phyloP scores from a whole-genome alignment of 495 filamentous ascomycete genomes.

The Neurospora intermedia region DNA sequence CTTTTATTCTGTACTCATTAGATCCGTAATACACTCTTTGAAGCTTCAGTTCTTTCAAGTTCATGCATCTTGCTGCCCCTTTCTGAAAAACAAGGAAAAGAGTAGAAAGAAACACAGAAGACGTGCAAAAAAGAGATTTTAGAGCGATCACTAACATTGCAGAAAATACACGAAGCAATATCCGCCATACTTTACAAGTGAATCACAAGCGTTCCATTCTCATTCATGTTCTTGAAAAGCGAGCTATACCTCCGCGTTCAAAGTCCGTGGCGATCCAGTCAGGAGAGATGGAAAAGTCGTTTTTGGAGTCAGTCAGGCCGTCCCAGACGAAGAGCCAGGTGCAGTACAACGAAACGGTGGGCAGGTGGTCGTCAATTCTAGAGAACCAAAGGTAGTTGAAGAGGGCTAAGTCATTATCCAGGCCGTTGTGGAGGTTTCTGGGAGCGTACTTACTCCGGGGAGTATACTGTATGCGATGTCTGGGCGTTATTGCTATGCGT shows the following conservation, averaged over 20 bases:
- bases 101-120: no score
- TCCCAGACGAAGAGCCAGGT: not conserved
- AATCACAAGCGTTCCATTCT: not conserved
- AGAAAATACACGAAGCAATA: not conserved
- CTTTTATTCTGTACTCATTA: not conserved
- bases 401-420: not conserved
- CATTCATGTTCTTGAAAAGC: not conserved
- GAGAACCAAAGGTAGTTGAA: not conserved
- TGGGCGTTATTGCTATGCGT: not conserved
- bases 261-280: not conserved
- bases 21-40: no score
- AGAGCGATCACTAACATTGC: no score
- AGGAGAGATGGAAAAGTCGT: not conserved
- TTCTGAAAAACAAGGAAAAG: not conserved
- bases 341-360: not conserved
- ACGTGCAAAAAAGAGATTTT: no score
- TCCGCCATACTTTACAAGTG: not conserved
- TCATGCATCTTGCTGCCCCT: no score
- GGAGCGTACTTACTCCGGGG: no score
- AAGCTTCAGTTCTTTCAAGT: not conserved
- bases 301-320: not conserved
- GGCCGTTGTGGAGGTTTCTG: not conserved
- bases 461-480: not conserved
- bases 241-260: not conserved
- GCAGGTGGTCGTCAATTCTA: not conserved